phyloP scores from a whole-genome alignment of 306 rosid genomes.

The Trichosanthes cucumerina region DNA sequence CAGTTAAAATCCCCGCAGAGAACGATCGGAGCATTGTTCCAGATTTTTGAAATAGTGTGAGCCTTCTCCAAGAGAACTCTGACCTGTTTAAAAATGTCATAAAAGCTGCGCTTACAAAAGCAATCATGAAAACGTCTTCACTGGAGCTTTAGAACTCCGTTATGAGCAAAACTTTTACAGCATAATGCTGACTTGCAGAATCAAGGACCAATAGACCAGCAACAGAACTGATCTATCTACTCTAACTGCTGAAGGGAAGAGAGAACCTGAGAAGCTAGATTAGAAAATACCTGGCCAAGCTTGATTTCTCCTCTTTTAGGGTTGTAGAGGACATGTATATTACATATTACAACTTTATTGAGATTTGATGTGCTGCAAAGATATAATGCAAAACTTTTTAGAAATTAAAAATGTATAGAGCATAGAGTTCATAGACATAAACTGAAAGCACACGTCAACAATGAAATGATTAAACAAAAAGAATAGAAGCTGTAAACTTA shows the following conservation, averaged over 20 bases:
- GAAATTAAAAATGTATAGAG: conserved; percentile 8
- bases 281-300: conserved; percentile 77
- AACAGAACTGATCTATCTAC: neutral
- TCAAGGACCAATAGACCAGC: neutral
- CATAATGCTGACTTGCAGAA: neutral
- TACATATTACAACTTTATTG: conserved; percentile 65
- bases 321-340: conserved; percentile 86
- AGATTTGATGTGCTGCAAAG: conserved; percentile 44
- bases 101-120: conserved; percentile 9
- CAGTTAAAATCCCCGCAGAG: conserved; percentile 95
- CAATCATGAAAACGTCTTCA: conserved; percentile 6
- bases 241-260: neutral
- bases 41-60: conserved; percentile 55
- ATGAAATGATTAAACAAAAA: neutral
- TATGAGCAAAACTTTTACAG: neutral
- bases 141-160: neutral
- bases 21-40: conserved; percentile 83
- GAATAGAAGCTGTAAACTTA: neutral
- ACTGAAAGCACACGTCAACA: neutral
- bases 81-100: conserved; percentile 45
- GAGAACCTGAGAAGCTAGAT: neutral
- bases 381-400: conserved; percentile 17
- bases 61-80: conserved; percentile 73
- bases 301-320: conserved; percentile 89
- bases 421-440: neutral